Conservation (phyloP, 495 filamentous ascomycete genomes). For the Trichodelitschia bisporula region DNA sequence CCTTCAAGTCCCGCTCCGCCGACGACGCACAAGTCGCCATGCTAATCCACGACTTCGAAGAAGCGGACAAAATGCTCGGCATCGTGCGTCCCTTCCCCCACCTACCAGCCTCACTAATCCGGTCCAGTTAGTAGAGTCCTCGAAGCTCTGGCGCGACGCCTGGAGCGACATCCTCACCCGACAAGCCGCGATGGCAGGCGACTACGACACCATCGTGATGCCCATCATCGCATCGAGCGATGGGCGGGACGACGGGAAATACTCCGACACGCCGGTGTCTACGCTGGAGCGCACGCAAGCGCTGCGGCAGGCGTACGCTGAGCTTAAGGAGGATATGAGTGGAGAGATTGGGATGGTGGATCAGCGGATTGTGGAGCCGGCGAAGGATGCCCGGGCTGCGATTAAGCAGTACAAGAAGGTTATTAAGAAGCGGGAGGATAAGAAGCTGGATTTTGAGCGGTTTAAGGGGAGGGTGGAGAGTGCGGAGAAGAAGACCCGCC, state of each 20-base stretch:
- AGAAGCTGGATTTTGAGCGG: constrained; percentile 71
- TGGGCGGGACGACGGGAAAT: not conserved
- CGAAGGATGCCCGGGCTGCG: constrained; percentile 41
- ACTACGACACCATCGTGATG: constrained; percentile 60
- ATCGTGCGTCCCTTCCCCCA: constrained; percentile 23
- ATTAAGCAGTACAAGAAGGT: constrained; percentile 63
- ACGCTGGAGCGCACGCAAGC: constrained; percentile 44
- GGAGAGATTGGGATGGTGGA: constrained; percentile 57
- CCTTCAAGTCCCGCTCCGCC: constrained; percentile 40
- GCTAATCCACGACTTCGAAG: constrained; percentile 60
- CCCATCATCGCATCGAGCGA: constrained; percentile 43
- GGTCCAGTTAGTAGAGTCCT: constrained; percentile 52
- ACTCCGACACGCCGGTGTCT: constrained; percentile 20
- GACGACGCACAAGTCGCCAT: constrained; percentile 59
- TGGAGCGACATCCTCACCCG: constrained; percentile 53
- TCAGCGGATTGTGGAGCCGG: constrained; percentile 42
- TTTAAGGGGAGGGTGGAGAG: constrained; percentile 49
- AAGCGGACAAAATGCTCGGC: constrained; percentile 53
- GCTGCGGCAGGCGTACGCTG: constrained; percentile 44
- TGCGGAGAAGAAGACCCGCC: constrained; percentile 41
- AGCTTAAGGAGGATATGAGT: constrained; percentile 48
- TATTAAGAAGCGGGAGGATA: constrained; percentile 79
- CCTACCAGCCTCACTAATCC: not conserved
- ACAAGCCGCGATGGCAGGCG: constrained; percentile 42
- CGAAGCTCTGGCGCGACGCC: constrained; percentile 60